Base-by-base conservation (phyloP, 2,329 filamentous ascomycete genomes). In the Periconia macrospinosa region DNA sequence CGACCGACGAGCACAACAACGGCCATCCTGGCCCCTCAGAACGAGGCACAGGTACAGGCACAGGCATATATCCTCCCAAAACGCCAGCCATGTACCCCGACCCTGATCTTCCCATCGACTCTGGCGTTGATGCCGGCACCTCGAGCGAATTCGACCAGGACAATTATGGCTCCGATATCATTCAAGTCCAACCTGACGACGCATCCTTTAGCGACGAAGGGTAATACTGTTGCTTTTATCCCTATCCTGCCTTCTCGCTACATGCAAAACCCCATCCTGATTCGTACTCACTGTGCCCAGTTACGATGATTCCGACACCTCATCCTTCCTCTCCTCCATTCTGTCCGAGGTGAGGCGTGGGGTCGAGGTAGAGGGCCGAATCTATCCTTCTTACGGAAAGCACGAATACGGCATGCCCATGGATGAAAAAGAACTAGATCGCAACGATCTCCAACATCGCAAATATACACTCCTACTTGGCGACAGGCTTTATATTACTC, bases 361-460 rank as follows among this genome's bases (percentile, higher is more conserved):
- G 15, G 56, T 64, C 15, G 60, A 59, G 18, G 60, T 61, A 14
- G 61, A 61, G 45, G 63, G 61, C 13, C 55, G 63, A 1, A 23
- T 60, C 5, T 65, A 65, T 46, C 56, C 63, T 0, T 54, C 58
- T 15, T 63, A 65, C 18, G 60, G 60, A 37, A 64, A 62, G 46
- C 61, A 60, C 49, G 60, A 53, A 0, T 65, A 65, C 20, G 63
- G 61, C 41, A 66, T 66, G 63, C 62, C 63, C n/a, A 66, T 63
- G 45, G 63, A 66, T 19, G 59, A 65, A 35, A 62, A 62, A 42
- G 63, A 66, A 49, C 37, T 58, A 11, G 61, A 65, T 35, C 58
- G 62, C 40, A 62, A 63, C 17, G 62, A 66, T 44, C 54, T 66
- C 8, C 59, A 63, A 30, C 63, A 65, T 45, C 59, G 62, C 59